Base-by-base conservation (phyloP, 495 filamentous ascomycete genomes). In the Hypoxylon rickii region DNA sequence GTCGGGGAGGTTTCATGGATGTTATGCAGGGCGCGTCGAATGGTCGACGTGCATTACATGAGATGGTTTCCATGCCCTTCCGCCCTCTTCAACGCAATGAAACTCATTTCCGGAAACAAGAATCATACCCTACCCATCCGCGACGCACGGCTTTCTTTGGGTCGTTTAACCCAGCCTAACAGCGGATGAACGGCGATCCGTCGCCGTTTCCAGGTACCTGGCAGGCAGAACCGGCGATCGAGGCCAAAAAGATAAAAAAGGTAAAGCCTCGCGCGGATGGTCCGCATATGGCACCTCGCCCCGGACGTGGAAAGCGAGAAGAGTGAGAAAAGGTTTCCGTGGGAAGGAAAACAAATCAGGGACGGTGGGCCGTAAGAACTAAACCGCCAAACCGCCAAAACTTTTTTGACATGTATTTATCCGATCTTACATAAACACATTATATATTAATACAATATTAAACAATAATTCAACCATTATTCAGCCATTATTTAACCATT, bases 101-200 rank as follows among this genome's bases (percentile, higher is more conserved):
- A 12, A 38, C 31, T 18, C 33, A 39, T 53, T 43, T 52, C 37
- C 20, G 42, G 21, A 42, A 46, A 31, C 13, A 42, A 31, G 12
- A 51, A 37, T 37, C 29, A 56, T 49, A 44, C 48, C 48, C 26
- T 36, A 62, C 58, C 58, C 46, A 62, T 48, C 19, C 47, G 50
- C 24, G 40, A 38, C 15, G 38, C 51, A 46, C 4, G 4, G 4
- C 10, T 4, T 29, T 29, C 10, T 29, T 29, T 29, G 4, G 4
- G 4, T 29, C 24, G 4, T 29, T 10, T 4, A 29, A 29, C n/a
- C n/a, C n/a, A n/a, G n/a, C n/a, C n/a, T n/a, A n/a, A n/a, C n/a
- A n/a, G n/a, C n/a, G 10, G 24, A 37, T 16, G 32, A 2, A 12
- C 32, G 46, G 33, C 52, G 58, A 61, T 61, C 58, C 24, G 32